These are phyloP conservation scores for Pythium rhizo-oryzae DNA, from an alignment of 352 stramenopile genomes.

Conservation along the genomic window DNA sequence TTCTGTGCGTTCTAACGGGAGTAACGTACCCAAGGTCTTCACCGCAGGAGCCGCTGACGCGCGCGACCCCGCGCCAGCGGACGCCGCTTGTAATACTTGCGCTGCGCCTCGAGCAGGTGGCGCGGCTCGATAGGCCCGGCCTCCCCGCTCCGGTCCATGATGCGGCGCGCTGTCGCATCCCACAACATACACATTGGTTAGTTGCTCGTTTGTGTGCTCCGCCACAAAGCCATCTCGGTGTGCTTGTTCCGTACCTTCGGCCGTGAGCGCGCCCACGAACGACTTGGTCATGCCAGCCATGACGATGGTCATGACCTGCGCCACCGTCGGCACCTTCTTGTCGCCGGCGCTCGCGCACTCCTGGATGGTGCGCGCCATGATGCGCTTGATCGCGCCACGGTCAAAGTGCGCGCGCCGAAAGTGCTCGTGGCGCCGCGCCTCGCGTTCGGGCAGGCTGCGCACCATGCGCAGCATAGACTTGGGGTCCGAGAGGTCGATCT, in stretches of 20 bases:
- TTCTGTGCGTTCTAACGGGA: neutral
- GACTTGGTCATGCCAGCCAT: conserved; percentile 89
- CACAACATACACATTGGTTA: neutral
- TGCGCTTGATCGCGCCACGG: conserved; percentile 74
- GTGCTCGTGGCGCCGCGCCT: conserved; percentile 75
- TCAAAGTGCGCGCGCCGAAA: conserved; percentile 87
- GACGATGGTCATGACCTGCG: conserved; percentile 87
- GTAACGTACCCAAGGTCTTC: too few relatives aligned
- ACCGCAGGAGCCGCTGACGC: conserved; percentile 59
- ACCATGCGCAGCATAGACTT: conserved; percentile 80
- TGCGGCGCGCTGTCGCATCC: conserved; percentile 54
- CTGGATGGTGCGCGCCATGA: conserved; percentile 82
- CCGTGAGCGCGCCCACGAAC: conserved; percentile 79
- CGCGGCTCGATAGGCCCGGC: conserved; percentile 73
- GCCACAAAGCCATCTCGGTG: neutral
- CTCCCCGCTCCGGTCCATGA: conserved; percentile 83
- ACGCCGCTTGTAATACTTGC: conserved; percentile 84
- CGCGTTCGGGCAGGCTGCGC: conserved; percentile 59
- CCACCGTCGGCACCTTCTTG: conserved; percentile 59
- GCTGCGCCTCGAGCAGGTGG: conserved; percentile 76
- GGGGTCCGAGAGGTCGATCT: conserved; percentile 58
- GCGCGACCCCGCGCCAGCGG: conserved; percentile 64
- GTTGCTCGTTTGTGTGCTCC: neutral
- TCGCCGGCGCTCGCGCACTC: conserved; percentile 53
- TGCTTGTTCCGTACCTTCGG: conserved; percentile 50